Conservation (phyloP, 306 rosid genomes). For the Mimosa bimucronata region DNA sequence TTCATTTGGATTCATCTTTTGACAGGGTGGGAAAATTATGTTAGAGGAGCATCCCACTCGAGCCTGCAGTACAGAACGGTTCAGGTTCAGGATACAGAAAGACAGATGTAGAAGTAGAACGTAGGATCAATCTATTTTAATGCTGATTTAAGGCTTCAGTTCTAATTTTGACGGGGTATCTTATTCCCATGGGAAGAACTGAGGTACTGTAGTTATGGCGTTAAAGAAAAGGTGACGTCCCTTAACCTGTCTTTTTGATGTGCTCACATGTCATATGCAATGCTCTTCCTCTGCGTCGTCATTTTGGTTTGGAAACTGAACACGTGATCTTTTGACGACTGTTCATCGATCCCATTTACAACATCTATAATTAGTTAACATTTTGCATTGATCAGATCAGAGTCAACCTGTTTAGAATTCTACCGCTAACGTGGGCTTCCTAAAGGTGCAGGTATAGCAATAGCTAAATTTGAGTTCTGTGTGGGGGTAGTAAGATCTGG, state of each 20-base stretch:
- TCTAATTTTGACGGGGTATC: conserved; percentile 43
- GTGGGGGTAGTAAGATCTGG: too few relatives aligned
- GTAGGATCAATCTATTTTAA: conserved; percentile 35
- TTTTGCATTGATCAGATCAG: not conserved
- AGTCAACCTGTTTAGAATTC: not conserved
- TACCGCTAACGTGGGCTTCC: not conserved
- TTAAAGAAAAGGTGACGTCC: conserved; percentile 35
- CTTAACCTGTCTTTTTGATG: conserved; percentile 8
- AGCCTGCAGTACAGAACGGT: conserved; percentile 37
- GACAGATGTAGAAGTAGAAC: conserved; percentile 25
- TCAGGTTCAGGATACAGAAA: conserved; percentile 20
- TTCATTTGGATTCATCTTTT: conserved; percentile 27
- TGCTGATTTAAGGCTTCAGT: conserved; percentile 51
- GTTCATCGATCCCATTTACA: conserved; percentile 14
- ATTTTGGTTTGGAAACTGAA: conserved; percentile 36
- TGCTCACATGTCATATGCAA: not conserved
- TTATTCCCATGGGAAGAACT: conserved; percentile 41
- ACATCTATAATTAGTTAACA: conserved; percentile 31
- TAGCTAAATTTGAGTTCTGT: not conserved
- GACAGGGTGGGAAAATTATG: conserved; percentile 15
- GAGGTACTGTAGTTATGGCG: conserved; percentile 34
- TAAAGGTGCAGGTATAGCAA: not conserved
- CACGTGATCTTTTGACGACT: conserved; percentile 23
- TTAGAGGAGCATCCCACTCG: conserved; percentile 34
- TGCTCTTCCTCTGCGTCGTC: conserved; percentile 25